A percentile compares a stretch with the other conserved stretches of the same genome.
Conservation (phyloP, 2,329 filamentous ascomycete species). For the Penicillium sp. region DNA sequence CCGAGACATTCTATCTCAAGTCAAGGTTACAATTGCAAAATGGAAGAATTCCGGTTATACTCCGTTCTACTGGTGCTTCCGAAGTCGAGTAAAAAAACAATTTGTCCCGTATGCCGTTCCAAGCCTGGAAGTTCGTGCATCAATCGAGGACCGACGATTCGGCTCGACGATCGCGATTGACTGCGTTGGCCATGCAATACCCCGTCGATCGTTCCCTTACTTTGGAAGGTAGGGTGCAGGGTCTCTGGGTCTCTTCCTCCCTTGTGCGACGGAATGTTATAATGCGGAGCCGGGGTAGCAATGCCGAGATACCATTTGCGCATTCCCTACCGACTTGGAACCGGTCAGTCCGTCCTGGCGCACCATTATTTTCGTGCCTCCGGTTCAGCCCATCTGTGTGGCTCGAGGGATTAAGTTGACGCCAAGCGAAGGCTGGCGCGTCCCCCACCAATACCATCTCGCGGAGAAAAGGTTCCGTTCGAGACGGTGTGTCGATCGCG, state of each 20-base stretch:
- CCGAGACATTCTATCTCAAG: neutral
- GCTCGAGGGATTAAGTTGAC: neutral
- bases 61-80: too few relatives aligned
- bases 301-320: neutral
- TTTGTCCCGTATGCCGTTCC: too few relatives aligned
- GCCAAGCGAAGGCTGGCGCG: neutral
- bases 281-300: neutral
- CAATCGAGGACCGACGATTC: neutral
- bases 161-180: neutral
- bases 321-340: neutral
- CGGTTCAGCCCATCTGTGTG: neutral
- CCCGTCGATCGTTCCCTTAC: constrained; percentile 1
- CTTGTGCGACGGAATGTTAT: constrained; percentile 1
- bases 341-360: neutral
- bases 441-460: neutral
- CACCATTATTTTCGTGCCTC: neutral
- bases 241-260: constrained; percentile 8
- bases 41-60: neutral
- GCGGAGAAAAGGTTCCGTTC: neutral
- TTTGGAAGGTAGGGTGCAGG: constrained; percentile 6
- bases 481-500: neutral
- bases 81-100: too few relatives aligned
- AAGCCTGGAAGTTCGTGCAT: neutral
- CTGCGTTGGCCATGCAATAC: neutral
- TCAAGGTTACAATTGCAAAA: neutral